Base-by-base conservation (phyloP, 768 basidiomycete species). In the Gautieria morchelliformis region DNA sequence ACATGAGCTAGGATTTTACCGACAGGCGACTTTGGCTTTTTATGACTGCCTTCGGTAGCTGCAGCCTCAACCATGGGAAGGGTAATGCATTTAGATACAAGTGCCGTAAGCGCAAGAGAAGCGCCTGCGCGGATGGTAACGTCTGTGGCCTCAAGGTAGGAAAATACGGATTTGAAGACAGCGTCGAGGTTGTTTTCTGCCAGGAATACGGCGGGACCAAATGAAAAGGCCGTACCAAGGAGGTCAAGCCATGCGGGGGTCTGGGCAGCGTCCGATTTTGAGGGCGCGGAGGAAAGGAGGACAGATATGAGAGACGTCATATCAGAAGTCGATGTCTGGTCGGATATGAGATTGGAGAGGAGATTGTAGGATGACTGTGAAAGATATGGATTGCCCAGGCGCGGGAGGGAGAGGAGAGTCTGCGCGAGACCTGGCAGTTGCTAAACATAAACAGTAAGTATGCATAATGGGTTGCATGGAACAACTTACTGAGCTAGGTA, bases 311-410 rank as follows among this genome's bases (percentile, higher is more conserved):
- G 77, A 20, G 59, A 74, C 72, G 49, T 81, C 72, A 44, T 73
- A 71, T 56, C 78, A 75, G 33, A 74, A 70, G 50, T 81, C 68
- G 59, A 74, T 73, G 59, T 71, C 3, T 80, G 76, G 17, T 75
- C 68, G 22, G 78, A 67, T 60, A 97, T 84, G 5, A 98, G 76
- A 61, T 87, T 85, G 33, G 93, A 84, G 61, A 99, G 78, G 49
- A 94, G 79, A 40, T 87, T 84, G 68, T 94, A 97, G 32, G 89
- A 78, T 14, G 89, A 83, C 69, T 93, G 86, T 1, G 94, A 87
- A 44, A 99, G 78, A 68, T 93, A 96, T 20, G 88, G 81, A 63
- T 90, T 93, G 40, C 87, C 89, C 8, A 95, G 77, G 56, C 90
- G 86, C 19, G 95, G 93, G 33, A 97, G 81, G 22, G 80, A 74